Base-by-base conservation (phyloP, 2,329 filamentous ascomycete genomes). In the Cercospora citrullina region DNA sequence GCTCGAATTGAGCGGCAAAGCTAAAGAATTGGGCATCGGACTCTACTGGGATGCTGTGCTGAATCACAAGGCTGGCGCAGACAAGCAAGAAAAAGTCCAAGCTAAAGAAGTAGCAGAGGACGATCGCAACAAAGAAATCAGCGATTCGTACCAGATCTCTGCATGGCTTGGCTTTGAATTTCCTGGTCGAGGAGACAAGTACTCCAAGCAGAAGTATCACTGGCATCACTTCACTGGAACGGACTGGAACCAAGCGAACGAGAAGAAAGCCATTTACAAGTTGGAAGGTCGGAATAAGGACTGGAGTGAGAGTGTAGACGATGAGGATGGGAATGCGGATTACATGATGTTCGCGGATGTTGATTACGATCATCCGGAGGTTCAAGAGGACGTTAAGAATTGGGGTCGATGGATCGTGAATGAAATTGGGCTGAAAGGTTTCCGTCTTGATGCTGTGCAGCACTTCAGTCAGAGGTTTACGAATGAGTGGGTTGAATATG, bases 331-430 rank as follows among this genome's bases (percentile, higher is more conserved):
- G 4, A 91, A 92, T 74, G 80, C 79, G 31, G 87, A 89, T 75
- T 91, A 87, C 75, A 83, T 91, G 39, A 91, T 92, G 89, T 91
- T 90, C 70, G 86, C 88, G 5, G 87, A 92, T 75, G 76, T 92
- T 31, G 89, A 92, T 75, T 90, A 90, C 75, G 79, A 80, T 5
- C 84, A 90, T 64, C 82, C 82, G 0, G 89, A 91, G 73, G 89
- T 91, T 6, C 81, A 83, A 55, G 79, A 83, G 4, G 90, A 92
- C 71, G 85, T 91, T 6, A 82, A 89, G 65, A 82, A 84, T 61
- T 92, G 90, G 90, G 87, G 87, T 2, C 80, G 84, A 4, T 92
- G 90, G 90, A 81, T 92, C 48, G 85, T 84, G 0, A 80, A 85
- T 5, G 82, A 89, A 69, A 74, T 91, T 0, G 84, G 85, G 0